Base-by-base conservation (phyloP, 2,329 filamentous ascomycete genomes). In the Botrytis porri region DNA sequence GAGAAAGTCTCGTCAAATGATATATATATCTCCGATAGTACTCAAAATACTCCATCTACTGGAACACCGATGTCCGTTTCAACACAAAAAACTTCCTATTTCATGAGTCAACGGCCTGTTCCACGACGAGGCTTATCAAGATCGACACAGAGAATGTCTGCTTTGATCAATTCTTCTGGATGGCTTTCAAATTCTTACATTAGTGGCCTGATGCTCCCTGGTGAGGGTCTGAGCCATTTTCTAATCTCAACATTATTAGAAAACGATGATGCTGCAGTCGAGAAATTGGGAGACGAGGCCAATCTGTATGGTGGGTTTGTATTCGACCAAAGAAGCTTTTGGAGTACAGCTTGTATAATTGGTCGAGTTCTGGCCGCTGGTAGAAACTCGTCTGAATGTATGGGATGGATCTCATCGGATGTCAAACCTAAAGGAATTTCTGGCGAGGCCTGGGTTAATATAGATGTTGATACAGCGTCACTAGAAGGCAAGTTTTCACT, bases 101-200 rank as follows among this genome's bases (percentile, higher is more conserved):
- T 82, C 57, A 73, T 77, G 25, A 66, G 39, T 4, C 70, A 72
- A 59, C 39, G 62, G 35, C 62, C 70, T 45, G 22, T 41, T 67
- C 79, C 10, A 7, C 75, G 76, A 35, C 73, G 77, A 54, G 76
- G 73, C 2, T 45, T 77, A n/a, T 79, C 79, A 14, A 71, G 51
- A 59, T 70, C 67, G 32, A 60, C 73, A 16, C 75, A 79, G 29
- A 76, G 63, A 43, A 83, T 90, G 67, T 86, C 88, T 25, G 87
- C 88, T 3, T 86, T 86, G 1, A 82, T 91, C 35, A 86, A 89
- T 74, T 82, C 86, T 3, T 85, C 87, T 0, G 90, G 90, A 2
- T 92, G 90, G 90, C 84, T 92, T 29, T 91, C 89, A 8, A 89
- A 89, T 79, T 90, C 88, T 37, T 92, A 91, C 76, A 83, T 92